phyloP scores from a whole-genome alignment of 176 grass and related monocot species.

The Stipa capillata region DNA sequence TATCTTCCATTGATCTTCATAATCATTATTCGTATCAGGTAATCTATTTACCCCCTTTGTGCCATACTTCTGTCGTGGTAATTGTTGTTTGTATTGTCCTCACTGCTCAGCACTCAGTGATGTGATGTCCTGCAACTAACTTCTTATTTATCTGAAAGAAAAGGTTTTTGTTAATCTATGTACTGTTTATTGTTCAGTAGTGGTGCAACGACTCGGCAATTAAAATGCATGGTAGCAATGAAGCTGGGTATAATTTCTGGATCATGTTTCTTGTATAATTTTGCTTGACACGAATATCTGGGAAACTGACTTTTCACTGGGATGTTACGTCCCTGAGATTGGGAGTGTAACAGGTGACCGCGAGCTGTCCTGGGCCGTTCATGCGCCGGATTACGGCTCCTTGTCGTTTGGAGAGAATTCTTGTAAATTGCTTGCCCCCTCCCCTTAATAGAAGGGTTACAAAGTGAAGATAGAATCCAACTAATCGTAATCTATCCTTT shows the following conservation, averaged over 20 bases:
- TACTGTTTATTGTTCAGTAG: slow-evolving; percentile 2
- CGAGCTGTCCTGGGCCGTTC: too few species aligned
- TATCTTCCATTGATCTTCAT: slow-evolving; percentile 97
- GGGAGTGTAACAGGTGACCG: not conserved
- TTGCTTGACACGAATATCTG: not conserved
- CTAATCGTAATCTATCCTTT: not conserved
- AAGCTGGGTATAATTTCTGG: not conserved
- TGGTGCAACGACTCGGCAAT: not conserved
- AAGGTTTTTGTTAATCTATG: not conserved
- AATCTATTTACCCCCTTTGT: not conserved
- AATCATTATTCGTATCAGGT: slow-evolving; percentile 99
- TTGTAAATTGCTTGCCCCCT: not conserved
- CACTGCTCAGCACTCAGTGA: not conserved
- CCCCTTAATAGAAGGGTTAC: not conserved
- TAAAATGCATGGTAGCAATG: not conserved
- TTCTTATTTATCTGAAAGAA: not conserved
- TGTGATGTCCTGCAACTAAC: not conserved
- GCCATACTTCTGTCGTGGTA: not conserved
- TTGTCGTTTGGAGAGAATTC: not conserved
- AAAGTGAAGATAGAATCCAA: not conserved
- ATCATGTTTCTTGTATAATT: not conserved
- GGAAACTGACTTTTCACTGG: not conserved
- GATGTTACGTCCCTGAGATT: not conserved
- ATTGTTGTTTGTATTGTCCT: slow-evolving; percentile 15
- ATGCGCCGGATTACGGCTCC: too few species aligned